Base-by-base conservation (phyloP, 2,329 filamentous ascomycete species). In the Fusarium clavum region DNA sequence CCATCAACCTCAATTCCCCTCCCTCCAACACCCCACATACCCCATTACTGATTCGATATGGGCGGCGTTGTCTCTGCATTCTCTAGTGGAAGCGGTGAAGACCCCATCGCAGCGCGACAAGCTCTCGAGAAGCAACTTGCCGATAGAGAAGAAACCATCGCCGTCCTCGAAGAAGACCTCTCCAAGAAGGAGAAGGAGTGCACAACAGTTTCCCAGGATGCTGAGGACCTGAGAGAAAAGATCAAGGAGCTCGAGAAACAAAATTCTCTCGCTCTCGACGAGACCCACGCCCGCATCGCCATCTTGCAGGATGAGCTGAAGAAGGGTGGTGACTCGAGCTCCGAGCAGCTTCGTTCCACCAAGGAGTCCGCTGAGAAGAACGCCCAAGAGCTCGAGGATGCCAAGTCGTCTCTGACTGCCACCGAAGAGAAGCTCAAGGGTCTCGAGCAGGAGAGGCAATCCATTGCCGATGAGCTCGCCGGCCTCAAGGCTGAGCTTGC, bases 61-160 rank as follows among this genome's bases (percentile, higher is more conserved):
- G 80, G 80, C 73, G 79, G 80, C 75, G 80, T 81, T 67, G 77
- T 83, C 67, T 80, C 78, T 69, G 78, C 77, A 61, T 79, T 82
- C 70, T 75, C 78, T 57, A 55, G 61, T 51, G 75, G 72, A 67
- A 77, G 77, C 72, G 79, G 78, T 72, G 76, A 77, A 51, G 75
- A 76, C 34, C 69, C 70, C 72, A 59, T 81, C 47, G 75, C 76
- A 68, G 64, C 69, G 29, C 68, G 69, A 77, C 79, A 72, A 75
- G 73, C 73, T 32, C 76, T 81, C 49, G 79, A 81, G 72, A 78
- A 79, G 72, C 78, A 81, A 72, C 77, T 82, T 41, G 77, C 77
- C 70, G 81, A 83, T 69, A 75, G 77, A 43, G 77, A 81, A 59
- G 77, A 80, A 57, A 80, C 74, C 57, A 79, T 82, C 65, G 71